A percentile compares a stretch with the other conserved stretches of the same genome.
Conservation (phyloP, 805 yeast species). For the Saccharomycopsis malanga region DNA sequence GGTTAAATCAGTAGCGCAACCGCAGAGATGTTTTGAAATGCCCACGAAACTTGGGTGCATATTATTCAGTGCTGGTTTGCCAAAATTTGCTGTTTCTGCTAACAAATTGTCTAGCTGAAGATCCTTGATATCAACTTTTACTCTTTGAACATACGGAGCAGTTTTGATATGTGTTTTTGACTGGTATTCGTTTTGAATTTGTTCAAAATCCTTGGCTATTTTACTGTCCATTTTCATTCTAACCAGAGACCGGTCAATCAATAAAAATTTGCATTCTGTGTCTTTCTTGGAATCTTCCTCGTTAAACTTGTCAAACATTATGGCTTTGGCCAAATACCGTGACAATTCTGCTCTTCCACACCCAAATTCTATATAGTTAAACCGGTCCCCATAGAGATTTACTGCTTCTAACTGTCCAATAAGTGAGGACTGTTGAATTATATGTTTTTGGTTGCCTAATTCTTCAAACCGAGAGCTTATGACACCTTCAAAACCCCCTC, state of each 20-base stretch:
- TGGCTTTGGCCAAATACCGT: conserved; percentile 41
- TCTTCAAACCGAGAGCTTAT: conserved; percentile 35
- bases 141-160: conserved; percentile 38
- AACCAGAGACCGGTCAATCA: conserved; percentile 71
- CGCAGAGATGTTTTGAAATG: conserved; percentile 85
- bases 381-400: conserved; percentile 31
- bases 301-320: conserved; percentile 22
- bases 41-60: conserved; percentile 36
- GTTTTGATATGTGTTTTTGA: too few relatives aligned
- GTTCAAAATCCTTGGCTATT: conserved; percentile 46
- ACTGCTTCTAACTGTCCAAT: conserved; percentile 54
- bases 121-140: conserved; percentile 77
- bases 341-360: conserved; percentile 86
- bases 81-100: conserved; percentile 22
- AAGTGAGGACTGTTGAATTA: conserved; percentile 73
- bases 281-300: conserved; percentile 11
- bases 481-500: conserved; percentile 18
- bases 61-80: conserved; percentile 9
- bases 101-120: conserved; percentile 44
- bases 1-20: conserved; percentile 88
- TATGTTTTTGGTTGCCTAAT: conserved; percentile 61
- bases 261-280: conserved; percentile 34
- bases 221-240: conserved; percentile 74
- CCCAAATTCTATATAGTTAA: conserved; percentile 69
- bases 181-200: conserved; percentile 19